Conservation (phyloP, 352 stramenopile genomes). For the Phytophthora cactorum region DNA sequence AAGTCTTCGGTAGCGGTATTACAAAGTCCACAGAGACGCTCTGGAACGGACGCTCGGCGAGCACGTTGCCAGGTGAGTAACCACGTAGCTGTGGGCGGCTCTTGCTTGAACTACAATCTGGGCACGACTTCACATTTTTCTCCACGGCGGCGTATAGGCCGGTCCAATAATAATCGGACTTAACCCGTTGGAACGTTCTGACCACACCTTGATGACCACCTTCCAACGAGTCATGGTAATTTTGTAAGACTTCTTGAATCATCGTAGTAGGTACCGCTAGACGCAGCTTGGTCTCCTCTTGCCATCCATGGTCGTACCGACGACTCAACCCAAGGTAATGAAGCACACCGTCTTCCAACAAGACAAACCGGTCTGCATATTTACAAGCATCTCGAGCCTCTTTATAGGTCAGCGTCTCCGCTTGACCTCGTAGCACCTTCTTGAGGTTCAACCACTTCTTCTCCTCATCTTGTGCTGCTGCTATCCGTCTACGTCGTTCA, state of each 20-base stretch:
- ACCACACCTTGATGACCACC: constrained; percentile 11
- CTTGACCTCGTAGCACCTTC: too few species aligned
- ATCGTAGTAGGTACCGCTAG: too few species aligned
- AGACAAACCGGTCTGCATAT: too few species aligned
- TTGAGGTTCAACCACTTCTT: too few species aligned
- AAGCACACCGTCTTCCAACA: too few species aligned
- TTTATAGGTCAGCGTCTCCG: too few species aligned
- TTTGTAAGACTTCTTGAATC: neutral
- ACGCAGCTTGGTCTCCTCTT: too few species aligned
- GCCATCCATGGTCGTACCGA: too few species aligned
- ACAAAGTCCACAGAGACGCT: neutral
- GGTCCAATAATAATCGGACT: neutral
- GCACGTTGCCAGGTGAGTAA: neutral
- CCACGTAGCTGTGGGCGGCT: neutral
- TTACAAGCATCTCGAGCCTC: too few species aligned
- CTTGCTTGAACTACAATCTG: constrained; percentile 10
- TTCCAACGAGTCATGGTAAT: constrained; percentile 16
- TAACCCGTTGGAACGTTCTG: neutral
- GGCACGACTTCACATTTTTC: neutral
- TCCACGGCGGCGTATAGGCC: constrained; percentile 4
- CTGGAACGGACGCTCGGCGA: neutral
- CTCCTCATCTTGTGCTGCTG: too few species aligned
- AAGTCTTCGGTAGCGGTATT: neutral
- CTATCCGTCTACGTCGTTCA: too few species aligned
- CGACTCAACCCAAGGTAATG: too few species aligned